phyloP scores from a whole-genome alignment of 306 rosid genomes.

The Malus sylvestris region DNA sequence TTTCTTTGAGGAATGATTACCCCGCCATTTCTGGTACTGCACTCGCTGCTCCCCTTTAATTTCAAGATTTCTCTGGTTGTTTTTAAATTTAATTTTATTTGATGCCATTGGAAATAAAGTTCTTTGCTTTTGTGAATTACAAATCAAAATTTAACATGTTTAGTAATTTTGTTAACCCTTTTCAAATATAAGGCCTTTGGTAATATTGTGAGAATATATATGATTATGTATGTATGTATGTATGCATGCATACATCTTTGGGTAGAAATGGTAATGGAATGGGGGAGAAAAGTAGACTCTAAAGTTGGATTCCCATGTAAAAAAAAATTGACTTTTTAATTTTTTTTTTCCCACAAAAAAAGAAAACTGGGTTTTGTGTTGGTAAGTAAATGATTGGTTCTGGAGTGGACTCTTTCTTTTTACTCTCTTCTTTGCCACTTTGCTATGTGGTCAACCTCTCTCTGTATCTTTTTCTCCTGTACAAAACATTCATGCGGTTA shows the following conservation, averaged over 20 bases:
- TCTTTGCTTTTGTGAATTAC: no score
- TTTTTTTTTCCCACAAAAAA: background rate
- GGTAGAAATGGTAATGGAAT: background rate
- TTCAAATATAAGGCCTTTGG: no score
- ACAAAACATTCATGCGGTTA: background rate
- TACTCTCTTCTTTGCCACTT: background rate
- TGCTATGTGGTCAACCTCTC: conserved; percentile 6
- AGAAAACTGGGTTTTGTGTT: background rate
- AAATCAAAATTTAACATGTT: no score
- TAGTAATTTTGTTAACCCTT: no score
- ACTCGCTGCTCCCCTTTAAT: background rate
- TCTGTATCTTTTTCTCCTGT: background rate
- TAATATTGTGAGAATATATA: no score
- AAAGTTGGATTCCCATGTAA: background rate
- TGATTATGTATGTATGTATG: no score
- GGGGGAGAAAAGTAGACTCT: background rate
- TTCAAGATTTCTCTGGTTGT: background rate
- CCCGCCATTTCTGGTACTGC: conserved; percentile 45
- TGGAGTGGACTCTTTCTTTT: background rate
- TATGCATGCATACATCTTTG: no score
- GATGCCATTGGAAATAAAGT: background rate
- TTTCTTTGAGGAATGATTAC: background rate
- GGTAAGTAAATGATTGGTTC: background rate
- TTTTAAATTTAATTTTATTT: background rate
- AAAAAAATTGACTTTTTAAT: background rate